Conservation (phyloP, 2,329 filamentous ascomycete genomes). For the Acephala macrosclerotiorum region DNA sequence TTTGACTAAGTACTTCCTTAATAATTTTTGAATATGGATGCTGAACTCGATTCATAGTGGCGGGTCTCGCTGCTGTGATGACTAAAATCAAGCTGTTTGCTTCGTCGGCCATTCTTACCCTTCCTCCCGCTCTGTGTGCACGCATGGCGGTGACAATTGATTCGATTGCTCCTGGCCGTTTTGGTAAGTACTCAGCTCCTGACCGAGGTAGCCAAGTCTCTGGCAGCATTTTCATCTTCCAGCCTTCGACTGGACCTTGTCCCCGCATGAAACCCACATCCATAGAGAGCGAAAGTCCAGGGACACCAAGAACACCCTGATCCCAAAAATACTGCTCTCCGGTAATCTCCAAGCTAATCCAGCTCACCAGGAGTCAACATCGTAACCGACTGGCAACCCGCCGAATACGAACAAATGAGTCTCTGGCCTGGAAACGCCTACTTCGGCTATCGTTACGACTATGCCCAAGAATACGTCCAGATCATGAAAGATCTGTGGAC, state of each 20-base stretch:
- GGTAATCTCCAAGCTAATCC: too few species aligned
- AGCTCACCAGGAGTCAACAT: conserved; percentile 39
- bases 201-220: too few species aligned
- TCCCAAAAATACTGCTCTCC: too few species aligned
- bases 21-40: too few species aligned
- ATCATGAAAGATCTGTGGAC: conserved; percentile 44
- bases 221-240: too few species aligned
- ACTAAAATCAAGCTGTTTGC: conserved; percentile 45
- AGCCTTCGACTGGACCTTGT: too few species aligned
- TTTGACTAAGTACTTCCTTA: conserved; percentile 25
- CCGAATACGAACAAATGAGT: conserved; percentile 45
- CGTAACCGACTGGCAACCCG: conserved; percentile 45
- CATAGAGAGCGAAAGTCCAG: too few species aligned
- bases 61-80: conserved; percentile 43
- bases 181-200: conserved; percentile 32
- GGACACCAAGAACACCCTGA: too few species aligned
- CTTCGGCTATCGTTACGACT: conserved; percentile 44
- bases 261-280: too few species aligned
- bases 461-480: conserved; percentile 43
- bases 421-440: conserved; percentile 44
- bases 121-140: conserved; percentile 42
- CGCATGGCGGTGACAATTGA: conserved; percentile 45
- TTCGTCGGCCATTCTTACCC: conserved; percentile 41
- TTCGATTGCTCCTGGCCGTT: conserved; percentile 43
- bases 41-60: conserved; percentile 24